Base-by-base conservation (phyloP, 352 stramenopile genomes). In the Pilasporangium apinafurcum region DNA sequence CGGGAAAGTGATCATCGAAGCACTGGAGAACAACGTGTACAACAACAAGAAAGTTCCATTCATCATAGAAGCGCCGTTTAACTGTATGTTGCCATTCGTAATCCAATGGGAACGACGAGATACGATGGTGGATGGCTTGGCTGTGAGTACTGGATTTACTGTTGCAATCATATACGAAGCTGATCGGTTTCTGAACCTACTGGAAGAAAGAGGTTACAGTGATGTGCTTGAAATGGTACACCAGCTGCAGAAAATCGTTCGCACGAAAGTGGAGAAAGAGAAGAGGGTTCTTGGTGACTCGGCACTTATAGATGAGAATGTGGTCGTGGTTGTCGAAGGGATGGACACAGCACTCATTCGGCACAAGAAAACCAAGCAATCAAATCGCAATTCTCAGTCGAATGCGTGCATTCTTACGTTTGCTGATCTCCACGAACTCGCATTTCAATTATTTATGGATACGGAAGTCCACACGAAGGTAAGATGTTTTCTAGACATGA, bases 371-470 rank as follows among this genome's bases (percentile, higher is more conserved):
- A 62, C 52, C 3, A 56, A 62, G 10, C 53, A 41, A 25, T 5
- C 16, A 22, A 30, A 5, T 1, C 4, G 17, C 2, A n/a, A 16
- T 14, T 16, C 18, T 42, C 17, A 14, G 25, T 47, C 31, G 8
- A 32, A 24, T 37, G 34, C 25, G 10, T 8, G 39, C 2, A 18
- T 47, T 16, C 56, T 82, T 12, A 61, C 62, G 4, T 86, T 86
- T 37, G 65, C 55, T 8, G 68, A 86, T 27, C 54, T 86, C 24
- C 63, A 83, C 9, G 70, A 83, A 22, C 46, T 86, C 10, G 54
- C 70, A 3, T 83, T 86, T 38, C 67, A 81, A 31, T 54, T 86
- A 33, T 86, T 77, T 22, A 80, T 83, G 74, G 74, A 86, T 33
- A 48, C 59, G 1, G 60, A 53, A 0, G 57, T 54, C 1, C 74